A percentile compares a stretch with the other conserved stretches of the same genome.
Evolutionary conservation across 1,284 basidiomycete genomes (phyloP).

Genomic region (Cutaneotrichosporon mucoides): DNA sequence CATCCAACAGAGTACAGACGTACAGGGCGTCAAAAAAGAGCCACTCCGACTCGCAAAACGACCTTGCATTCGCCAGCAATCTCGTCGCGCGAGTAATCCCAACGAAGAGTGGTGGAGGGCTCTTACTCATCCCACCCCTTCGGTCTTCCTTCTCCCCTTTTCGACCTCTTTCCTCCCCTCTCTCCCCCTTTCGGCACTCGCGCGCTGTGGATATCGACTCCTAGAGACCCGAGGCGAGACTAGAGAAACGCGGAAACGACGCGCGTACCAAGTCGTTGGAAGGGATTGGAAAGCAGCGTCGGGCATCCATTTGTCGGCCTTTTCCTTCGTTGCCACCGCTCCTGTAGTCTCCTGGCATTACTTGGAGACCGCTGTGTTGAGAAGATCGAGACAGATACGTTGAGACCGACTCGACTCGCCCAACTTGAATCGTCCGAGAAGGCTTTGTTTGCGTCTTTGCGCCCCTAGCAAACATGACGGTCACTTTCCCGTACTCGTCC

Average conservation of each 20-base stretch:
- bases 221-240: neutral
- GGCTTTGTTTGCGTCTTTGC: too few relatives aligned
- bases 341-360: too few relatives aligned
- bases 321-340: too few relatives aligned
- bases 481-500: conserved; percentile 68
- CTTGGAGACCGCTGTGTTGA: too few relatives aligned
- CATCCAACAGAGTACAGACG: conserved; percentile 7
- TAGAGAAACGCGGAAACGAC: neutral
- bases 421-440: too few relatives aligned
- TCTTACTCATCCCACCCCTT: neutral
- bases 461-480: conserved; percentile 33
- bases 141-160: neutral
- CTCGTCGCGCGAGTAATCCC: conserved; percentile 3
- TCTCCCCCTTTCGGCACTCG: neutral
- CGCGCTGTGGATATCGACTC: neutral
- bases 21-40: neutral
- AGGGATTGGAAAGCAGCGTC: neutral
- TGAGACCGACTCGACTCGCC: too few relatives aligned
- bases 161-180: neutral
- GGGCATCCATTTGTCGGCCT: too few relatives aligned
- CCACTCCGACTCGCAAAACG: neutral
- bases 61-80: neutral
- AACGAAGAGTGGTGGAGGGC: neutral
- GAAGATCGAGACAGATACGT: too few relatives aligned
- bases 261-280: neutral